These are phyloP conservation scores for Corrigiola litoralis DNA, from an alignment of 179 eudicot genomes.

Conservation along the genomic window DNA sequence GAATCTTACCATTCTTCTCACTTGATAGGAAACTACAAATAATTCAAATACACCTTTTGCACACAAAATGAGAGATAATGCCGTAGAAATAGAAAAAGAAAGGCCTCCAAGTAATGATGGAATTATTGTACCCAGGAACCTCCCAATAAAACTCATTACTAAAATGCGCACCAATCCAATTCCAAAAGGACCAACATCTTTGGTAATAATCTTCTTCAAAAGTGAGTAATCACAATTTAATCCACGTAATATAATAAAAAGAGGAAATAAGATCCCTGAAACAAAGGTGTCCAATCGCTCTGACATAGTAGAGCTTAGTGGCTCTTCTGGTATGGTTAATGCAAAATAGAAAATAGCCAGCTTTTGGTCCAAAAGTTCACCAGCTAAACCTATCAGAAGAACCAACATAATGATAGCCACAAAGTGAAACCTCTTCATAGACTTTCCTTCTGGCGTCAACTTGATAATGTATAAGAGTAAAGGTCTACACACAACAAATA, in stretches of 20 bases:
- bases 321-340: neutral
- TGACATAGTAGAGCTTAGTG: neutral
- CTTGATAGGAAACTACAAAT: too few relatives aligned
- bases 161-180: neutral
- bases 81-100: neutral
- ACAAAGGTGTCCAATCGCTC: neutral
- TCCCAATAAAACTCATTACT: neutral
- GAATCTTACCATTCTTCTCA: neutral
- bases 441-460: neutral
- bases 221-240: neutral
- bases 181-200: neutral
- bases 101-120: neutral
- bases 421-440: neutral
- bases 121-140: neutral
- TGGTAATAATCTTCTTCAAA: too few relatives aligned
- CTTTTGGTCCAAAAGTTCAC: neutral
- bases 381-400: neutral
- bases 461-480: neutral
- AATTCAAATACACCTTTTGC: neutral
- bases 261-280: neutral
- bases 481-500: neutral
- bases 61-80: neutral
- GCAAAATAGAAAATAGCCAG: neutral
- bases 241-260: neutral
- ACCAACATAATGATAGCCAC: neutral